Base-by-base conservation (phyloP, 1,284 basidiomycete species). In the Mycena citricolor region DNA sequence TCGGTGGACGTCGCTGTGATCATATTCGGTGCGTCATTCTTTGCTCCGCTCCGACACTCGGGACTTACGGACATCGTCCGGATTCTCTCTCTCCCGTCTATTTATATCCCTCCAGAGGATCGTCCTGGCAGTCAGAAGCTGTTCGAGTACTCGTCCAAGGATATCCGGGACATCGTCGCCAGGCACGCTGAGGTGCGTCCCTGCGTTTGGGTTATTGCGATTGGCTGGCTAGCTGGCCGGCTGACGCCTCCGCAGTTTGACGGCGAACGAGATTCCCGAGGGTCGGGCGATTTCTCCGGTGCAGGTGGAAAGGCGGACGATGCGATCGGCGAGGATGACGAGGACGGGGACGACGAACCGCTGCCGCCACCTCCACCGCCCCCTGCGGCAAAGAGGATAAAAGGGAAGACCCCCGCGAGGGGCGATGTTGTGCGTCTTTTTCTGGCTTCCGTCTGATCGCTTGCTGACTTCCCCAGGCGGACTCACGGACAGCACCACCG, bases 1-100 rank as follows among this genome's bases (percentile, higher is more conserved):
- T 78, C 76, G 21, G 81, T 83, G 44, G 80, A 85, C 52, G 76
- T 86, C 30, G 81, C 80, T 5, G 78, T 86, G 52, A 80, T 86
- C 53, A 79, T 85, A 43, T 83, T 85, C 54, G 78, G 77, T 70
- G 44, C 32, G 66, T 55, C 8, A 34, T 32, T 39, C 38, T 32
- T 36, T 31, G 14, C 39, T n/a, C n/a, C n/a, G n/a, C n/a, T n/a
- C n/a, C n/a, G n/a, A n/a, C n/a, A n/a, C n/a, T n/a, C n/a, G n/a
- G n/a, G n/a, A n/a, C n/a, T n/a, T n/a, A n/a, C n/a, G n/a, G n/a
- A n/a, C n/a, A n/a, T n/a, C n/a, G n/a, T 39, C 40, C 42, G 34
- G 39, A 45, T 34, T 28, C 32, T 32, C 25, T 47, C 36, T 42
- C 42, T 20, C 13, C 31, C 39, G 24, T 32, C 38, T 20, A 42